Evolutionary conservation across 2,329 filamentous ascomycete genomes (phyloP).

Genomic region (Fusarium sp.): DNA sequence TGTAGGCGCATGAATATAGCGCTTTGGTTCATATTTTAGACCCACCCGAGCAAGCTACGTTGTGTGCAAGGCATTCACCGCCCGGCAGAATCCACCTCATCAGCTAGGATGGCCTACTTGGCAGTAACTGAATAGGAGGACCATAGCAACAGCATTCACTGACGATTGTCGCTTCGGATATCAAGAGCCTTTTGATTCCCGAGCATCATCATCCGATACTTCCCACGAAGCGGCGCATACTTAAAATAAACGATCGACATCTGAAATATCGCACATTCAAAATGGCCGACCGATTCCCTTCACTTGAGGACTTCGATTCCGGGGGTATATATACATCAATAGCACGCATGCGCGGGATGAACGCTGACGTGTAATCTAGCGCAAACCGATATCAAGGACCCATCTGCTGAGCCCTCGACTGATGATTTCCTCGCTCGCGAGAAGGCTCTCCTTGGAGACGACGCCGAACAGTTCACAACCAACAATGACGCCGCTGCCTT

Average conservation of each 20-base stretch:
- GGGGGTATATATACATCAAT: conserved; percentile 62
- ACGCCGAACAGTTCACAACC: conserved; percentile 89
- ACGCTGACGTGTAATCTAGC: conserved; percentile 59
- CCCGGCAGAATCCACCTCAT: conserved; percentile 53
- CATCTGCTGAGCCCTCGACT: conserved; percentile 69
- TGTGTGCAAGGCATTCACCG: conserved; percentile 45
- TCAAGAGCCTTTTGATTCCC: conserved; percentile 9
- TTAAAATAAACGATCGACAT: conserved; percentile 1
- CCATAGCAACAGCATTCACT: conserved; percentile 38
- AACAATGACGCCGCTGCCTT: conserved; percentile 76
- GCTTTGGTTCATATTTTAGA: conserved; percentile 38
- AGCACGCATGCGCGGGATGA: conserved; percentile 16
- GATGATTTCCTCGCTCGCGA: conserved; percentile 94
- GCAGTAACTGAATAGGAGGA: conserved; percentile 47
- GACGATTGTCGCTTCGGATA: conserved; percentile 27
- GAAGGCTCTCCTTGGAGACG: conserved; percentile 89
- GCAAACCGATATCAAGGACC: conserved; percentile 73
- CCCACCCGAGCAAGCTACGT: conserved; percentile 21
- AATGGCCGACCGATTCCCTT: conserved; percentile 85
- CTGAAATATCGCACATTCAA: conserved; percentile 36
- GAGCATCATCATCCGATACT: not conserved
- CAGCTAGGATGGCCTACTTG: conserved; percentile 45
- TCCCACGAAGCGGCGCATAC: conserved; percentile 3
- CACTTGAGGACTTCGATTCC: conserved; percentile 80
- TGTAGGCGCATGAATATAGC: conserved; percentile 43